Conservation (phyloP, 768 basidiomycete genomes). For the Amanita phalloides region DNA sequence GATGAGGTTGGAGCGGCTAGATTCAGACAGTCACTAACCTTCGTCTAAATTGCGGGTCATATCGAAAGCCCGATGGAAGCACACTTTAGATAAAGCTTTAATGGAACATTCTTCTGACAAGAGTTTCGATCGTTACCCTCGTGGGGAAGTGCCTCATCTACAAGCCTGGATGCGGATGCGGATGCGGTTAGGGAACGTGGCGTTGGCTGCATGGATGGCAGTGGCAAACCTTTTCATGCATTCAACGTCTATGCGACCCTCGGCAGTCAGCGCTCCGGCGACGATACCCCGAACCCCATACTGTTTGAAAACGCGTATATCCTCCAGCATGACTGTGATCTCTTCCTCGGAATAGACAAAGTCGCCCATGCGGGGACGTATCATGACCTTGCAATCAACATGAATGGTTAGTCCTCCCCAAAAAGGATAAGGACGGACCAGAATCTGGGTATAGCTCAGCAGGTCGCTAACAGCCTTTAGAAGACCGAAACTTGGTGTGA, state of each 20-base stretch:
- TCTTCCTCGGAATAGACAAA: constrained; percentile 65
- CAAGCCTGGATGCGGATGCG: constrained; percentile 29
- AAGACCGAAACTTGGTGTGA: constrained; percentile 73
- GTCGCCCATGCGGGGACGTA: constrained; percentile 71
- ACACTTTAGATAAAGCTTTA: constrained; percentile 31
- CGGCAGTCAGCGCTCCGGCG: constrained; percentile 45
- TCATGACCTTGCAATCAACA: constrained; percentile 48
- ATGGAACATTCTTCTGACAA: neutral
- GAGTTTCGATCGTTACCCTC: constrained; percentile 36
- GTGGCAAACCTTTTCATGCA: constrained; percentile 42
- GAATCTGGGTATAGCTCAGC: constrained; percentile 44
- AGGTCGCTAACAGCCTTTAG: constrained; percentile 43
- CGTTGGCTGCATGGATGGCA: neutral
- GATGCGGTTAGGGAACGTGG: neutral
- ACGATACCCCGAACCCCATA: constrained; percentile 56
- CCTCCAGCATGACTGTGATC: constrained; percentile 63
- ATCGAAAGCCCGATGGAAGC: constrained; percentile 75
- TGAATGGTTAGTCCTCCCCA: neutral
- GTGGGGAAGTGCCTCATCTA: constrained; percentile 45
- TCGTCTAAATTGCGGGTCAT: constrained; percentile 46
- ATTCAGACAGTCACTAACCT: constrained; percentile 25
- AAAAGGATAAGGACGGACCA: constrained; percentile 34
- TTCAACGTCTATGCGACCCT: constrained; percentile 49
- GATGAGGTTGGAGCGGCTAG: neutral
- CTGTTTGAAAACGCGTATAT: constrained; percentile 51